Conservation (phyloP, 768 basidiomycete genomes). For the Psilocybe cyanescens region DNA sequence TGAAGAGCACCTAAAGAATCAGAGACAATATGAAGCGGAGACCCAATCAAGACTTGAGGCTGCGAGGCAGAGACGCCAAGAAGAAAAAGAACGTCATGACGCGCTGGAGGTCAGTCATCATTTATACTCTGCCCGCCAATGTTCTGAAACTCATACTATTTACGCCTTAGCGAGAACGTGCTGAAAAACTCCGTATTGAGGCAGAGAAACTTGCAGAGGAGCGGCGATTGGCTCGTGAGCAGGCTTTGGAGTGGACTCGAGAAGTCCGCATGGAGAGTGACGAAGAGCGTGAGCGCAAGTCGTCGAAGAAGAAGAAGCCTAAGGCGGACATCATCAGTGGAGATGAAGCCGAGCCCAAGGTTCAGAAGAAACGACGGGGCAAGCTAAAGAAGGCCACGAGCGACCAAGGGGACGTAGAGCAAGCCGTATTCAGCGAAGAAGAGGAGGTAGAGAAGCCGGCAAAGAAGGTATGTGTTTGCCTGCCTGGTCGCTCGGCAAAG, state of each 20-base stretch:
- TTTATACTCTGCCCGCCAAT: slow-evolving; percentile 7
- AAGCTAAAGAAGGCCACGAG: slow-evolving; percentile 68
- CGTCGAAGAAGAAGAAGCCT: slow-evolving; percentile 57
- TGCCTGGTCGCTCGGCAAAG: not conserved
- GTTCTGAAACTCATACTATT: not conserved
- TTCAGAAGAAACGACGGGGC: slow-evolving; percentile 63
- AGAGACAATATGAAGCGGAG: slow-evolving; percentile 74
- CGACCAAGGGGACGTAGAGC: slow-evolving; percentile 62
- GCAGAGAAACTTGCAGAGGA: slow-evolving; percentile 83
- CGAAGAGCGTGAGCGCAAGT: slow-evolving; percentile 75
- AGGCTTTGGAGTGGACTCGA: slow-evolving; percentile 78
- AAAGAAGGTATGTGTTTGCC: slow-evolving; percentile 59
- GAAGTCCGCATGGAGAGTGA: slow-evolving; percentile 73
- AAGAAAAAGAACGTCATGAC: slow-evolving; percentile 72
- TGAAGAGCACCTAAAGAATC: slow-evolving; percentile 77
- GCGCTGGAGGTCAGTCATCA: slow-evolving; percentile 61
- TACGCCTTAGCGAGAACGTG: slow-evolving; percentile 52
- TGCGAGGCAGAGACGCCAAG: slow-evolving; percentile 78
- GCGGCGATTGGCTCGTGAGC: slow-evolving; percentile 74
- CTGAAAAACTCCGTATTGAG: slow-evolving; percentile 68
- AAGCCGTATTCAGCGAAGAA: slow-evolving; percentile 71
- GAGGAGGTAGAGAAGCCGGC: slow-evolving; percentile 67
- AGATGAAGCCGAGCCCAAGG: slow-evolving; percentile 56
- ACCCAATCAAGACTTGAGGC: slow-evolving; percentile 72
- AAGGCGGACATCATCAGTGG: slow-evolving; percentile 58